Evolutionary conservation across 163 green algal species (phyloP), one percentile per base, ranked within the genome.

Genomic region (Coccomyxa subellipsoidea): DNA sequence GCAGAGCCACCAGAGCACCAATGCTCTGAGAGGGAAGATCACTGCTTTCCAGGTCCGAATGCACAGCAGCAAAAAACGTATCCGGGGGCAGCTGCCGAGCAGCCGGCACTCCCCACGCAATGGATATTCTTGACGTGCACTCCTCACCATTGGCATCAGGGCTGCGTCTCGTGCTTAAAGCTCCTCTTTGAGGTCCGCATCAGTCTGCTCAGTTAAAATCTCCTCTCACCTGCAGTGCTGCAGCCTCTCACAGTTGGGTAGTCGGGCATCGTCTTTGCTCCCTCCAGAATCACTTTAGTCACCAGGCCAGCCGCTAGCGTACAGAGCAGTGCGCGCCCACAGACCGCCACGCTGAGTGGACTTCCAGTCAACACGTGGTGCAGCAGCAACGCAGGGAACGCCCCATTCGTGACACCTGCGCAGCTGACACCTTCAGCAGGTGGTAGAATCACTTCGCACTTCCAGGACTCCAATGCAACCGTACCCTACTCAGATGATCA

Each of bases 341-440:
- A 81, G 21, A 77, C 81, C 2, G 72, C 73, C 39, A 84, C 72
- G 27, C 39, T 81, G 15, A 90, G 81, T 0, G 84, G 80, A 23
- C 85, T 69, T 10, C 40, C 80, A 54, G 73, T 69, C 81, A 69
- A 77, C 23, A 82, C 32, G 53, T 76, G 37, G 54, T 85, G 83
- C 32, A 85, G 32, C 47, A 86, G 66, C 1, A 82, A n/a, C 6
- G 54, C 80, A 0, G 85, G 85, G 54, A 90, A 91, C 7, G 71
- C 81, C 15, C 78, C n/a, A 70, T 91, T 91, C 25, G 69, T 54
- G 15, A 89, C 12, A 79, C 27, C 23, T 59, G 47, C 47, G 5
- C 15, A 12, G 23, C 47, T 27, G 0, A 18, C 3, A 7, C 4
- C 4, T 59, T 59, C 47, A 18, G 21, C 47, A 59, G 47, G 47